Evolutionary conservation across 306 rosid species (phyloP).

Genomic region (Datisca glomerata): DNA sequence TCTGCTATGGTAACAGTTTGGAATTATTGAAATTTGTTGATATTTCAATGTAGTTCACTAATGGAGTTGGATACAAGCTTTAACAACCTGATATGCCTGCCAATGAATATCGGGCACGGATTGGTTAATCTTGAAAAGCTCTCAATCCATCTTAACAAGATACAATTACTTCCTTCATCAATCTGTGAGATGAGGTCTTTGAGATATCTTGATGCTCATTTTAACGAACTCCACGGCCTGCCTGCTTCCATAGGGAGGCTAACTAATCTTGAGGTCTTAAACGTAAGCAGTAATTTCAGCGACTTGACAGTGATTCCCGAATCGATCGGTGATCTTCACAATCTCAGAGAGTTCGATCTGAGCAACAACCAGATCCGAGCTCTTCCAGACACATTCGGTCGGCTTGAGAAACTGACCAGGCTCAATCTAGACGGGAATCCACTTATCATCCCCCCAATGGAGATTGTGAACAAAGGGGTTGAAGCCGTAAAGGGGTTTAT

Average conservation of each 20-base stretch:
- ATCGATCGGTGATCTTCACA: slow-evolving; percentile 60
- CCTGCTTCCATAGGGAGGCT: slow-evolving; percentile 60
- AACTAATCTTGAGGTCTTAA: slow-evolving; percentile 48
- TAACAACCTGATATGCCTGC: slow-evolving; percentile 62
- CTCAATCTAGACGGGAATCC: slow-evolving; percentile 88
- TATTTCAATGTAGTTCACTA: slow-evolving; percentile 48
- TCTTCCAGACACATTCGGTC: slow-evolving; percentile 77
- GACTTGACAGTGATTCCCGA: slow-evolving; percentile 68
- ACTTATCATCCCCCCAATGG: slow-evolving; percentile 52
- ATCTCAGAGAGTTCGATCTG: slow-evolving; percentile 75
- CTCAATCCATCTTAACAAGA: slow-evolving; percentile 58
- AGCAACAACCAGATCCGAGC: slow-evolving; percentile 86
- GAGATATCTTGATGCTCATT: slow-evolving; percentile 68
- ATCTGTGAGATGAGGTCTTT: slow-evolving; percentile 73
- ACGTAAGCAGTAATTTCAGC: slow-evolving; percentile 67
- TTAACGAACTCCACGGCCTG: slow-evolving; percentile 69
- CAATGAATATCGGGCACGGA: slow-evolving; percentile 75
- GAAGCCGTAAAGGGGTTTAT: slow-evolving; percentile 59
- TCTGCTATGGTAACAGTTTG: no score
- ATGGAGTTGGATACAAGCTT: slow-evolving; percentile 86
- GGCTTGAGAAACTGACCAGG: slow-evolving; percentile 57
- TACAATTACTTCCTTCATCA: slow-evolving; percentile 70
- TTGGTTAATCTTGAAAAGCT: slow-evolving; percentile 50
- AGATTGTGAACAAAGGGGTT: slow-evolving; percentile 47
- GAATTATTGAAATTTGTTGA: no score